Percentiles rank a stretch among this genome's conserved stretches.
phyloP scores from a whole-genome alignment of 768 basidiomycete genomes.

The Leccinum barrowsii region DNA sequence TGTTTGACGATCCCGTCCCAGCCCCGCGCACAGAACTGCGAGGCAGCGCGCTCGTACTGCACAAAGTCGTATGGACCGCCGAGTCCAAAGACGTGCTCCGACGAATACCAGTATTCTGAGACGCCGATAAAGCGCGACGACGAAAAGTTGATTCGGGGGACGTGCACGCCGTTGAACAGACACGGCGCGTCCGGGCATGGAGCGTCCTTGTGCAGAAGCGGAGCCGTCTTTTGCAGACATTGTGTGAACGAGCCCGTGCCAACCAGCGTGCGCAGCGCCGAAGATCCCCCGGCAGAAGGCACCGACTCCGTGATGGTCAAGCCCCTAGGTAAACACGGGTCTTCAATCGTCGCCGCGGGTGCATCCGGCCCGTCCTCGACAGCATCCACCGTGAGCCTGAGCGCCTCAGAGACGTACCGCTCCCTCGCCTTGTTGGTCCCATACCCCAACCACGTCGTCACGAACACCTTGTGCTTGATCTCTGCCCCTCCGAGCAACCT shows the following conservation, averaged over 20 bases:
- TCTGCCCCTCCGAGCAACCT: constrained; percentile 81
- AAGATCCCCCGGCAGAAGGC: constrained; percentile 38
- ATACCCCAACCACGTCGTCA: constrained; percentile 98
- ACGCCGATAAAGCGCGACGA: constrained; percentile 95
- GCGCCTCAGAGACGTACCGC: constrained; percentile 74
- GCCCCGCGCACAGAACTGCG: constrained; percentile 73
- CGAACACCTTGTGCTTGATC: constrained; percentile 90
- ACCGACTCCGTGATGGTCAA: constrained; percentile 60
- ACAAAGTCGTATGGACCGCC: constrained; percentile 96
- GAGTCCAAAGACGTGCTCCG: constrained; percentile 92
- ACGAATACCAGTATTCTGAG: constrained; percentile 99
- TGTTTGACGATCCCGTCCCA: constrained; percentile 75
- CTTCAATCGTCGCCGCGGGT: constrained; percentile 59
- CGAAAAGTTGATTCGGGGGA: constrained; percentile 91
- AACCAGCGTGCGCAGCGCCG: constrained; percentile 56
- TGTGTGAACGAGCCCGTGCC: constrained; percentile 91
- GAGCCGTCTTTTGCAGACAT: constrained; percentile 68
- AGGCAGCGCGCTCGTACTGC: constrained; percentile 91
- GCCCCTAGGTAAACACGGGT: constrained; percentile 88
- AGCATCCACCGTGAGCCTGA: constrained; percentile 45
- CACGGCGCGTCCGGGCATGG: constrained; percentile 85
- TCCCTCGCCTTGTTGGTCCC: constrained; percentile 97
- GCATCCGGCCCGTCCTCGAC: constrained; percentile 11
- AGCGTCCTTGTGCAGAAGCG: constrained; percentile 78
- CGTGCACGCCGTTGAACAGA: constrained; percentile 91